Percentiles rank a stretch among this genome's conserved stretches.
These are phyloP conservation scores for Myrmaecium sp. DNA, from an alignment of 2,329 filamentous ascomycete genomes.

Conservation along the genomic window DNA sequence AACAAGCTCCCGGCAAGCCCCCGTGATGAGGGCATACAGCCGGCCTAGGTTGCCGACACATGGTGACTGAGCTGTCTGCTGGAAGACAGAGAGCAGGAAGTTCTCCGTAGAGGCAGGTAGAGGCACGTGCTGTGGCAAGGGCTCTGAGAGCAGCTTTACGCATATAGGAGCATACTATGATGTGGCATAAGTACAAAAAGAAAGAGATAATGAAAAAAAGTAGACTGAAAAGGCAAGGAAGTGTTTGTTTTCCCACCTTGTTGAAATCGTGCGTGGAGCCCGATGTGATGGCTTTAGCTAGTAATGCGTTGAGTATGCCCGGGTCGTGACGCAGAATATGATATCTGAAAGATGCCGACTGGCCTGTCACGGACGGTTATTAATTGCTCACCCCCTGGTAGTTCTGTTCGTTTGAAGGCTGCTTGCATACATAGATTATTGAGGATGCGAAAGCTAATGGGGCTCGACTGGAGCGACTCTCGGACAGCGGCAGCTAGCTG, in stretches of 20 bases:
- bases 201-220: neutral
- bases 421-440: too few relatives aligned
- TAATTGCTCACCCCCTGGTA: too few relatives aligned
- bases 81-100: slow-evolving; percentile 18
- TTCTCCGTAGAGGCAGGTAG: slow-evolving; percentile 16
- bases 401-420: too few relatives aligned
- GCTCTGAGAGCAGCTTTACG: slow-evolving; percentile 15
- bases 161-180: slow-evolving; percentile 8
- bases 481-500: slow-evolving; percentile 21
- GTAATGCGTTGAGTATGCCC: slow-evolving; percentile 14
- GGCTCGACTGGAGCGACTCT: too few relatives aligned
- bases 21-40: slow-evolving; percentile 17
- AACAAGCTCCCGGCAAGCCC: slow-evolving; percentile 17
- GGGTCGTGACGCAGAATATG: slow-evolving; percentile 12
- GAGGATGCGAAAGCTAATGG: too few relatives aligned
- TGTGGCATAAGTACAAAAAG: neutral
- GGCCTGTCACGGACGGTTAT: too few relatives aligned
- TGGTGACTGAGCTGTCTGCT: slow-evolving; percentile 11
- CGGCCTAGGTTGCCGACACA: slow-evolving; percentile 11
- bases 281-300: slow-evolving; percentile 17
- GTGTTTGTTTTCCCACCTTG: slow-evolving; percentile 8
- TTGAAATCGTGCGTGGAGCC: slow-evolving; percentile 14
- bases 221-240: neutral
- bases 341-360: too few relatives aligned
- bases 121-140: slow-evolving; percentile 13